A percentile compares a stretch with the other conserved stretches of the same genome.
phyloP scores from a whole-genome alignment of 306 rosid genomes.

The Quercus robur region DNA sequence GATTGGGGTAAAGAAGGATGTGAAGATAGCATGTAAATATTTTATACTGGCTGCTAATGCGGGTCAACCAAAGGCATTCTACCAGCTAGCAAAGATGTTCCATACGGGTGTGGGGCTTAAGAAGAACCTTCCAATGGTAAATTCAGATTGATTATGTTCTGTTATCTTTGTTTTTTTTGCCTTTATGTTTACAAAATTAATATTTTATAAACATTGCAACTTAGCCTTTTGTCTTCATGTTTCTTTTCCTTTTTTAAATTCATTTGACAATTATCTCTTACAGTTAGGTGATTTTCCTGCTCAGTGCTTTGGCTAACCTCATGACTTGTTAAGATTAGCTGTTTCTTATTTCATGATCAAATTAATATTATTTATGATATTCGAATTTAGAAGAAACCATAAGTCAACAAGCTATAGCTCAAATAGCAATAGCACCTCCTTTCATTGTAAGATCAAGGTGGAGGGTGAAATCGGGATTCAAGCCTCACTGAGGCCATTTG shows the following conservation, averaged over 20 bases:
- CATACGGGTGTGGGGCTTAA: conserved; percentile 91
- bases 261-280: not conserved
- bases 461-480: not conserved
- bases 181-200: not conserved
- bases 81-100: conserved; percentile 97
- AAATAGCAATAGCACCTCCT: too few species aligned
- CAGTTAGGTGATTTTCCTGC: not conserved
- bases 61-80: conserved; percentile 98
- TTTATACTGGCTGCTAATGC: conserved; percentile 78
- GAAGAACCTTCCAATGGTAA: conserved; percentile 77
- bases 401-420: too few species aligned
- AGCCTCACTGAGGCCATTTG: not conserved
- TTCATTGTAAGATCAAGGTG: too few species aligned
- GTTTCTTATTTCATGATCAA: not conserved
- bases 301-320: not conserved
- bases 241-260: not conserved
- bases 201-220: conserved; percentile 1
- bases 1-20: conserved; percentile 88
- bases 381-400: not conserved
- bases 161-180: not conserved
- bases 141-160: conserved; percentile 4
- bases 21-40: conserved; percentile 63
- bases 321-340: not conserved
- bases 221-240: not conserved
- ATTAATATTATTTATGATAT: not conserved